phyloP scores from a whole-genome alignment of 345 rosid species.

The Moringa oleifera region DNA sequence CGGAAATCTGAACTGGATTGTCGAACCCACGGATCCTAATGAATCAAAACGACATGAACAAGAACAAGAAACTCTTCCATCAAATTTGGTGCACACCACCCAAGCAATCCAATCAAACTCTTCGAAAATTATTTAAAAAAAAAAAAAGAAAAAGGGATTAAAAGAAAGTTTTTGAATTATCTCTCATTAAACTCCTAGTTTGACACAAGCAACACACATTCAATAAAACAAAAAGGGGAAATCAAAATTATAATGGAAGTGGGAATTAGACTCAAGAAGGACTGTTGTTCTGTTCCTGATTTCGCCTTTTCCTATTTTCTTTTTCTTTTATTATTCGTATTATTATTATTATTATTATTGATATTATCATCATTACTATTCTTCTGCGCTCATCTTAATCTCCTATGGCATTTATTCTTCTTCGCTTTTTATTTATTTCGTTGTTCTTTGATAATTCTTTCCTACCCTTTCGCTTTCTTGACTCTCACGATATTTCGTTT shows the following conservation, averaged over 20 bases:
- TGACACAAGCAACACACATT: no score
- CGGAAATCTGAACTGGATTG: not conserved
- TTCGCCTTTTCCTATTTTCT: slow-evolving; percentile 25
- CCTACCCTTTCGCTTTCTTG: slow-evolving; percentile 22
- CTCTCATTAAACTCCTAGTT: no score
- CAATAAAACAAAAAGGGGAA: slow-evolving; percentile 1
- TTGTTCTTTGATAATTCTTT: slow-evolving; percentile 15
- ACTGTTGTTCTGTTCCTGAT: slow-evolving; percentile 26
- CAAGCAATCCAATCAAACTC: no score
- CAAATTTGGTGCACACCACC: not conserved
- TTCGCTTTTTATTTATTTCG: slow-evolving; percentile 1
- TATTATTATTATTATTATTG: not conserved
- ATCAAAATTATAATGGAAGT: slow-evolving; percentile 20
- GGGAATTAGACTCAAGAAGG: slow-evolving; percentile 25
- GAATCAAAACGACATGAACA: slow-evolving; percentile 7
- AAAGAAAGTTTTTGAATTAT: no score
- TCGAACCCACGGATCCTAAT: slow-evolving; percentile 21
- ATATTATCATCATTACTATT: slow-evolving; percentile 4
- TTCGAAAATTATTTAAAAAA: no score
- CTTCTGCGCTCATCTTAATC: not conserved
- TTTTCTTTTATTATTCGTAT: slow-evolving; percentile 17
- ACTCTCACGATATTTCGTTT: slow-evolving; percentile 32
- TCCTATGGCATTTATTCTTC: not conserved
- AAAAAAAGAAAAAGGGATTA: no score
- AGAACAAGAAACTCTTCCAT: not conserved